phyloP scores from a whole-genome alignment of 2,329 filamentous ascomycete species.

The Fusarium falciforme region DNA sequence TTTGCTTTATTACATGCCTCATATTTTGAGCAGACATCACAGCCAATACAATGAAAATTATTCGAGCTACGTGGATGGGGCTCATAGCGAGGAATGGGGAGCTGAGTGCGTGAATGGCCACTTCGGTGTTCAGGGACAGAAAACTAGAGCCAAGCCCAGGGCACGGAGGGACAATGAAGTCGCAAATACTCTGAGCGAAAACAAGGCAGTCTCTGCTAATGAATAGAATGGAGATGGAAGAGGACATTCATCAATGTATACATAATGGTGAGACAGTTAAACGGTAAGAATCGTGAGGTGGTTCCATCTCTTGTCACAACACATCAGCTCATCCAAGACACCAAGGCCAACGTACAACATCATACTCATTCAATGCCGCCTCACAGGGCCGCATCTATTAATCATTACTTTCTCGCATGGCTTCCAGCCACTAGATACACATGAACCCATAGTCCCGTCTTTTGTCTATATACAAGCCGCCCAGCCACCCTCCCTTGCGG shows the following conservation, averaged over 20 bases:
- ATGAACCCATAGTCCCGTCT: slow-evolving; percentile 10
- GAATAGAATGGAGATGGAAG: not conserved
- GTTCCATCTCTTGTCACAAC: not conserved
- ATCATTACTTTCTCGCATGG: slow-evolving; percentile 38
- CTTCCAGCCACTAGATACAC: slow-evolving; percentile 25
- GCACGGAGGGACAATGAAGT: not conserved
- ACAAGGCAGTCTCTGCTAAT: not conserved
- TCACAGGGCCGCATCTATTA: slow-evolving; percentile 38
- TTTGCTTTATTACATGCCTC: not conserved
- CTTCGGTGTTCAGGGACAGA: not conserved
- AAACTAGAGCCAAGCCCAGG: not conserved
- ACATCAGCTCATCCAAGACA: not conserved
- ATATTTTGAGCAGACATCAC: not conserved
- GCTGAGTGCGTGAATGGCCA: not conserved
- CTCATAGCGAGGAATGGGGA: not conserved
- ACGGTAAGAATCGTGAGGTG: not conserved
- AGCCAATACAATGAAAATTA: not conserved
- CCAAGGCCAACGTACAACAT: not conserved
- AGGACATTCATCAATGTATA: not conserved
- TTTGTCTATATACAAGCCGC: slow-evolving; percentile 11
- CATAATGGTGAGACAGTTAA: not conserved
- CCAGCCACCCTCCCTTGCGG: not conserved
- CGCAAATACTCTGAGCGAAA: not conserved
- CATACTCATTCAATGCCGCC: slow-evolving; percentile 25
- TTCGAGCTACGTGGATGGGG: not conserved